These are phyloP conservation scores for Ustilago shanxiensis DNA, from an alignment of 1,284 basidiomycete species.

Conservation along the genomic window DNA sequence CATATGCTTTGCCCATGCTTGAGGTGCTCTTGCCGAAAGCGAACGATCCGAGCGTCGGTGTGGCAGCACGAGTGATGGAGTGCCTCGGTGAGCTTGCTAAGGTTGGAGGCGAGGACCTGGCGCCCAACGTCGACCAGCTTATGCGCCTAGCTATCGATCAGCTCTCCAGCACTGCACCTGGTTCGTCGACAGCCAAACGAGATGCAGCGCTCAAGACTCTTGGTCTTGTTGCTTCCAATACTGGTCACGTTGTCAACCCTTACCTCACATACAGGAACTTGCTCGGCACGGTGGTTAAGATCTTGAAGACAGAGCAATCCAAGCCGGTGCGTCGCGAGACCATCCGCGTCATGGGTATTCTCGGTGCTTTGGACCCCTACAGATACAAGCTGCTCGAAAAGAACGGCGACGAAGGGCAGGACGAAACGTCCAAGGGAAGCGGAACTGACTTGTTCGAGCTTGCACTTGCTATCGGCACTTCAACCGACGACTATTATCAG, in stretches of 20 bases:
- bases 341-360: constrained; percentile 92
- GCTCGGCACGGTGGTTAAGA: constrained; percentile 86
- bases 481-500: constrained; percentile 93
- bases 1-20: constrained; percentile 96
- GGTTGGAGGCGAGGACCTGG: constrained; percentile 92
- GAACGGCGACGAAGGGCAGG: constrained; percentile 77
- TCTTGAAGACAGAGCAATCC: constrained; percentile 85
- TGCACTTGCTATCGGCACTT: constrained; percentile 72
- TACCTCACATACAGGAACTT: constrained; percentile 91
- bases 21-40: constrained; percentile 90
- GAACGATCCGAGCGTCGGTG: constrained; percentile 84
- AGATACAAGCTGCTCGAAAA: constrained; percentile 87
- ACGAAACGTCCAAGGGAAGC: constrained; percentile 72
- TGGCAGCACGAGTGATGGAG: constrained; percentile 91
- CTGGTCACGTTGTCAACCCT: constrained; percentile 92
- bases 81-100: constrained; percentile 94
- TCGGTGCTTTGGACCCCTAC: constrained; percentile 98
- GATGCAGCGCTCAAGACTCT: constrained; percentile 94
- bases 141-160: constrained; percentile 91
- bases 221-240: constrained; percentile 94
- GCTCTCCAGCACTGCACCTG: constrained; percentile 77
- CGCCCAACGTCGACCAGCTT: constrained; percentile 84
- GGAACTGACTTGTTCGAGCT: constrained; percentile 75
- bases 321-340: constrained; percentile 81
- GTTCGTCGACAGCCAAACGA: constrained; percentile 72